Evolutionary conservation across 1,139 yeast species (phyloP).

Genomic region (Zygoascus meyerae): DNA sequence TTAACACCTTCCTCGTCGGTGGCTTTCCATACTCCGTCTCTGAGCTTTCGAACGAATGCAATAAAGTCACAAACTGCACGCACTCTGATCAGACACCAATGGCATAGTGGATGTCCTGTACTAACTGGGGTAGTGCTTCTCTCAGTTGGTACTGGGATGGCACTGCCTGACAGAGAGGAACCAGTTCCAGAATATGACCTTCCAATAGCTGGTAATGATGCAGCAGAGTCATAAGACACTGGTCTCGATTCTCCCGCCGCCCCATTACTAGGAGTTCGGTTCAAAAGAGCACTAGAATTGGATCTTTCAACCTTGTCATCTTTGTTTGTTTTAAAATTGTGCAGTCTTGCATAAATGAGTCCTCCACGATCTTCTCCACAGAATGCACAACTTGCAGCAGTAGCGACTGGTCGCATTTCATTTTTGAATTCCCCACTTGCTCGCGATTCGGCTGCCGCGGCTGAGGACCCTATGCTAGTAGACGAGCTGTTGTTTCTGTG

Average conservation of each 20-base stretch:
- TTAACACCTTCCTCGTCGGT: constrained; percentile 36
- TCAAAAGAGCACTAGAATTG: background rate
- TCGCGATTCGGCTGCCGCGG: background rate
- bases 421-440: constrained; percentile 15
- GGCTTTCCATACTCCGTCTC: constrained; percentile 48
- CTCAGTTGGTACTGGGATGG: constrained; percentile 9
- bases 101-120: constrained; percentile 65
- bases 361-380: constrained; percentile 68
- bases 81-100: constrained; percentile 70
- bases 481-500: constrained; percentile 6
- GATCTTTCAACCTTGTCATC: constrained; percentile 3
- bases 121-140: constrained; percentile 12
- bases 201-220: constrained; percentile 2
- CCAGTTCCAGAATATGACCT: background rate
- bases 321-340: constrained; percentile 46
- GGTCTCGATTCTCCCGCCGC: background rate
- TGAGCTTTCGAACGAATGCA: constrained; percentile 63
- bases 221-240: background rate
- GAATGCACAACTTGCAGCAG: constrained; percentile 65
- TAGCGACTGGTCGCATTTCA: constrained; percentile 62
- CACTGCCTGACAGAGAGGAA: background rate
- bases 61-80: constrained; percentile 75
- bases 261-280: background rate
- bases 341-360: constrained; percentile 71
- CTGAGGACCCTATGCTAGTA: background rate